Percentiles rank a stretch among this genome's conserved stretches.
Evolutionary conservation across 1,284 basidiomycete species (phyloP).

Genomic region (Austropuccinia psidii): DNA sequence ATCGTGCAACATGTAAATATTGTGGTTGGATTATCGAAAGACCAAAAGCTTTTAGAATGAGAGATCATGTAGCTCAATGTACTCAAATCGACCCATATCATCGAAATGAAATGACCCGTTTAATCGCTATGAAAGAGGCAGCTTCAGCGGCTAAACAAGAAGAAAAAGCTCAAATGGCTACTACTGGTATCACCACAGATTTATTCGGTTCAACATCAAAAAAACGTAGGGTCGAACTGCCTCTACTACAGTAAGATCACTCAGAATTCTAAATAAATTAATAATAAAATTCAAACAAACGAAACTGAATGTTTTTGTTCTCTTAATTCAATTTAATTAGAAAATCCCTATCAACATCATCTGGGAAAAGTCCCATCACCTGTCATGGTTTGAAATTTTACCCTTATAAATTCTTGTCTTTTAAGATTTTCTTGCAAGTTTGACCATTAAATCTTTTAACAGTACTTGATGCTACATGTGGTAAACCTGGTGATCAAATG

Average conservation of each 20-base stretch:
- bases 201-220: conserved; percentile 16
- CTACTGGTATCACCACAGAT: neutral
- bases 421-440: neutral
- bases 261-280: neutral
- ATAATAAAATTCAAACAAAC: neutral
- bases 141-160: conserved; percentile 34
- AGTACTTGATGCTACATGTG: conserved; percentile 46
- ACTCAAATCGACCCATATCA: conserved; percentile 26
- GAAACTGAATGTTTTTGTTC: neutral
- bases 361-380: conserved; percentile 43
- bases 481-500: conserved; percentile 45
- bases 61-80: conserved; percentile 41
- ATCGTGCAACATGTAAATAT: conserved; percentile 39
- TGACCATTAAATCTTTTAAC: neutral
- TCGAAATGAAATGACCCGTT: conserved; percentile 24
- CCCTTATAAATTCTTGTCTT: neutral
- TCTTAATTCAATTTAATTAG: neutral
- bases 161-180: conserved; percentile 30
- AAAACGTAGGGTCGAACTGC: conserved; percentile 30
- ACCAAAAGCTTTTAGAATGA: conserved; percentile 46
- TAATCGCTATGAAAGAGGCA: conserved; percentile 37
- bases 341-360: neutral
- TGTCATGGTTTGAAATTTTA: conserved; percentile 43
- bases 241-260: conserved; percentile 7
- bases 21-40: conserved; percentile 44